A percentile compares a stretch with the other conserved stretches of the same genome.
These are phyloP conservation scores for Moesziomyces antarcticus DNA, from an alignment of 1,284 basidiomycete genomes.

Conservation along the genomic window DNA sequence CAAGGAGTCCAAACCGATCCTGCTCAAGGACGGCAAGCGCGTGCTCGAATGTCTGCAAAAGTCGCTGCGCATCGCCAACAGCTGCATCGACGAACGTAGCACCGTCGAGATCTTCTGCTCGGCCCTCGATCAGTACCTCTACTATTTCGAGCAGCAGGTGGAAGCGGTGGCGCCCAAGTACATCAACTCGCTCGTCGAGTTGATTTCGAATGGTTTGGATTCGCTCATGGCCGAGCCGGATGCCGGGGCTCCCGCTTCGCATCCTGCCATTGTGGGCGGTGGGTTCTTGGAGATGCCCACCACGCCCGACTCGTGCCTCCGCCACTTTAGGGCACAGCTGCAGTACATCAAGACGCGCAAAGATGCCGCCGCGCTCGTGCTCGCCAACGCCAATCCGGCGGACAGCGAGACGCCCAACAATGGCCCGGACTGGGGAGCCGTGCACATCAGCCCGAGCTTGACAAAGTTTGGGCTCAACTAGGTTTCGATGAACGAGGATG, in stretches of 20 bases:
- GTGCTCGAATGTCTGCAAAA: slow-evolving; percentile 67
- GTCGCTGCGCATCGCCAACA: slow-evolving; percentile 65
- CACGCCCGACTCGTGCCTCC: slow-evolving; percentile 87
- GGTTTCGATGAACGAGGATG: background rate
- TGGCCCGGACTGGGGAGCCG: slow-evolving; percentile 60
- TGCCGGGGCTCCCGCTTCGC: slow-evolving; percentile 10
- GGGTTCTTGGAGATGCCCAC: slow-evolving; percentile 89
- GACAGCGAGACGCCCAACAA: slow-evolving; percentile 22
- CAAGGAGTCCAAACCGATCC: slow-evolving; percentile 41
- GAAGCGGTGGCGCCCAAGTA: slow-evolving; percentile 63
- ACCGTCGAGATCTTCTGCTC: slow-evolving; percentile 66
- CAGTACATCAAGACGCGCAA: slow-evolving; percentile 83
- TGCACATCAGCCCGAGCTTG: slow-evolving; percentile 48
- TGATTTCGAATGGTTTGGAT: slow-evolving; percentile 62
- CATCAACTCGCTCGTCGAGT: slow-evolving; percentile 64
- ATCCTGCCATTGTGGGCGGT: slow-evolving; percentile 60
- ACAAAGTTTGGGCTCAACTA: slow-evolving; percentile 48
- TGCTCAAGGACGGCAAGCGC: slow-evolving; percentile 64
- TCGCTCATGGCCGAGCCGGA: slow-evolving; percentile 40
- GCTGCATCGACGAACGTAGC: slow-evolving; percentile 64
- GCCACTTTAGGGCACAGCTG: slow-evolving; percentile 91
- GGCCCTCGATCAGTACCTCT: slow-evolving; percentile 66
- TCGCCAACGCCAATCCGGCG: slow-evolving; percentile 27
- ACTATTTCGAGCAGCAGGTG: slow-evolving; percentile 66
- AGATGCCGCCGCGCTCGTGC: slow-evolving; percentile 61